phyloP scores from a whole-genome alignment of 108 stramenopile species.

The Nannochloropsis gaditana region DNA sequence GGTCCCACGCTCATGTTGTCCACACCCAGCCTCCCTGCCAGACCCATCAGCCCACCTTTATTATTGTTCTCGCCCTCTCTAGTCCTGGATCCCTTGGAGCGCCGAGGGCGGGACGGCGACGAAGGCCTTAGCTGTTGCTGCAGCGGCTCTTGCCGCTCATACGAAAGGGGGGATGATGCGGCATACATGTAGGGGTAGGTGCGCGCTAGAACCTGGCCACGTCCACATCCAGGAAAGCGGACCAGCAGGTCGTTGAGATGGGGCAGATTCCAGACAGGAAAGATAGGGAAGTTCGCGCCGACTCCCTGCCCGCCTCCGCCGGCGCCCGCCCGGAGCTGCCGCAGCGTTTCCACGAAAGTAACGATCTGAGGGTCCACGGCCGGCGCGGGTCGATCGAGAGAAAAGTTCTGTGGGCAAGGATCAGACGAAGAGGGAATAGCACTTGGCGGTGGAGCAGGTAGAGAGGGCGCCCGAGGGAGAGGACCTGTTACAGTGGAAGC shows the following conservation, averaged over 20 bases:
- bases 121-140: background rate
- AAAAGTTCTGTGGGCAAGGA: background rate
- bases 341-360: background rate
- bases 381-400: background rate
- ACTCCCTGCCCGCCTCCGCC: background rate
- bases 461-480: background rate
- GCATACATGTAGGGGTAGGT: background rate
- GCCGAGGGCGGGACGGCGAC: too few species aligned
- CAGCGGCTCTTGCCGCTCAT: background rate
- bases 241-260: background rate
- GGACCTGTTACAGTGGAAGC: background rate
- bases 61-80: too few species aligned
- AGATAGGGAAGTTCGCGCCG: background rate
- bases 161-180: too few species aligned
- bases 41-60: background rate
- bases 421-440: background rate
- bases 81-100: too few species aligned
- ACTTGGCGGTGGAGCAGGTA: background rate
- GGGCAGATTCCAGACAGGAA: background rate
- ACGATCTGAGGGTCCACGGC: background rate
- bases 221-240: background rate
- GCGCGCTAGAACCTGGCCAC: background rate
- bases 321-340: background rate
- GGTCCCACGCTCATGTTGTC: background rate
- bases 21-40: conserved; percentile 1